Evolutionary conservation across 2,329 filamentous ascomycete species (phyloP).

Genomic region (Aspergillus texensis): DNA sequence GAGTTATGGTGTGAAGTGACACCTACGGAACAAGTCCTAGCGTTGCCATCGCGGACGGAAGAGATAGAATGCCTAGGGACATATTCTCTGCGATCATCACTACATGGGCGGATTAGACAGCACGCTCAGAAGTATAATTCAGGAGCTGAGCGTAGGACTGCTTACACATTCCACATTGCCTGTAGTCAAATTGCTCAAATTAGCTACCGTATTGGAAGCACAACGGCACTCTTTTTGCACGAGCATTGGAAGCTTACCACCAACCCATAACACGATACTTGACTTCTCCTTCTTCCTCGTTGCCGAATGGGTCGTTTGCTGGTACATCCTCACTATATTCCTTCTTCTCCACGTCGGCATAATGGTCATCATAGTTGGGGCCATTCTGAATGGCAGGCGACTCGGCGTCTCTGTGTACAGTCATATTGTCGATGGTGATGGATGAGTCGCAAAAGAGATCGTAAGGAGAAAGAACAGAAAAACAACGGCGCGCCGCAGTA

Average conservation of each 20-base stretch:
- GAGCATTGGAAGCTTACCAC: constrained; percentile 25
- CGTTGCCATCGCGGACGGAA: constrained; percentile 56
- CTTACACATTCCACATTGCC: constrained; percentile 44
- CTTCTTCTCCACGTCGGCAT: constrained; percentile 17
- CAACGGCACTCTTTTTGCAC: background rate
- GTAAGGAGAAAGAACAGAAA: background rate
- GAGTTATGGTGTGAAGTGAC: background rate
- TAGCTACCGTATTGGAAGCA: background rate
- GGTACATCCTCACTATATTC: constrained; percentile 8
- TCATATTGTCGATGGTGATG: constrained; percentile 1
- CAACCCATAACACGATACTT: constrained; percentile 56
- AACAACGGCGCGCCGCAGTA: background rate
- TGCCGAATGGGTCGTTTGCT: constrained; percentile 39
- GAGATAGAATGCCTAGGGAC: constrained; percentile 59
- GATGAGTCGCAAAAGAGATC: background rate
- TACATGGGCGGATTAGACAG: constrained; percentile 19
- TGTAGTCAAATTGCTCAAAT: constrained; percentile 5
- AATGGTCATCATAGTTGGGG: constrained; percentile 1
- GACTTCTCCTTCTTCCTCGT: constrained; percentile 44
- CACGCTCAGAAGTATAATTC: background rate
- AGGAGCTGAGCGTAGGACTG: background rate
- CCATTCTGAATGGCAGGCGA: constrained; percentile 4
- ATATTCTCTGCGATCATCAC: constrained; percentile 64
- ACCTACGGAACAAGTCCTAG: constrained; percentile 58
- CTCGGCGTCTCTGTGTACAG: constrained; percentile 7